Conservation (phyloP, 2,329 filamentous ascomycete species). For the Neonectria neomacrospora region DNA sequence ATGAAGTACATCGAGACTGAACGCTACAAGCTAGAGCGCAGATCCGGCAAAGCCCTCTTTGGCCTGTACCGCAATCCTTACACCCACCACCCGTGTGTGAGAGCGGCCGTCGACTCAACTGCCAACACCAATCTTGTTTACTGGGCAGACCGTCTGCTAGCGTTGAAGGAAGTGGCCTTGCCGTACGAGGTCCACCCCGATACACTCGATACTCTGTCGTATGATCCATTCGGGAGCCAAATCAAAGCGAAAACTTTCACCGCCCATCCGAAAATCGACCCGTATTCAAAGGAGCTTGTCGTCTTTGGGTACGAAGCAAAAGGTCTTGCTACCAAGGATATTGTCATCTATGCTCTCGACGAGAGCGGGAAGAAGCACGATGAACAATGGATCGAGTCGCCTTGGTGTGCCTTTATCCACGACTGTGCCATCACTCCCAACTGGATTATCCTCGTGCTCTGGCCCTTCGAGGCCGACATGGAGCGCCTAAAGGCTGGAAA, state of each 20-base stretch:
- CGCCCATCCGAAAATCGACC: slow-evolving; percentile 17
- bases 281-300: slow-evolving; percentile 18
- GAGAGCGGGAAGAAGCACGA: slow-evolving; percentile 13
- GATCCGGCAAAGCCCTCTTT: slow-evolving; percentile 46
- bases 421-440: slow-evolving; percentile 27
- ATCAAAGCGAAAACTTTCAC: slow-evolving; percentile 30
- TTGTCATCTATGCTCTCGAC: slow-evolving; percentile 25
- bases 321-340: slow-evolving; percentile 23
- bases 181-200: slow-evolving; percentile 30
- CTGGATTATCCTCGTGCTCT: slow-evolving; percentile 23
- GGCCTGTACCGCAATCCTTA: slow-evolving; percentile 28
- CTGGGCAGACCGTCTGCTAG: slow-evolving; percentile 18
- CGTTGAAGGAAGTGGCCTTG: slow-evolving; percentile 14
- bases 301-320: slow-evolving; percentile 34
- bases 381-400: slow-evolving; percentile 32
- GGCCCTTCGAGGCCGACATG: slow-evolving; percentile 19
- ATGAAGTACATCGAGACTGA: slow-evolving; percentile 54
- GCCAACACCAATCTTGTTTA: slow-evolving; percentile 33
- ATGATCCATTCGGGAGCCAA: slow-evolving; percentile 17
- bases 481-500: slow-evolving; percentile 21
- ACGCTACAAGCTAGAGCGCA: slow-evolving; percentile 51
- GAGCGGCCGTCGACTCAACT: slow-evolving; percentile 27
- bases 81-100: slow-evolving; percentile 23
- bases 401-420: slow-evolving; percentile 22
- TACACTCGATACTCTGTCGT: slow-evolving; percentile 25